A percentile compares a stretch with the other conserved stretches of the same genome.
phyloP scores from a whole-genome alignment of 1,139 yeast species.

The Geotrichum restrictum region DNA sequence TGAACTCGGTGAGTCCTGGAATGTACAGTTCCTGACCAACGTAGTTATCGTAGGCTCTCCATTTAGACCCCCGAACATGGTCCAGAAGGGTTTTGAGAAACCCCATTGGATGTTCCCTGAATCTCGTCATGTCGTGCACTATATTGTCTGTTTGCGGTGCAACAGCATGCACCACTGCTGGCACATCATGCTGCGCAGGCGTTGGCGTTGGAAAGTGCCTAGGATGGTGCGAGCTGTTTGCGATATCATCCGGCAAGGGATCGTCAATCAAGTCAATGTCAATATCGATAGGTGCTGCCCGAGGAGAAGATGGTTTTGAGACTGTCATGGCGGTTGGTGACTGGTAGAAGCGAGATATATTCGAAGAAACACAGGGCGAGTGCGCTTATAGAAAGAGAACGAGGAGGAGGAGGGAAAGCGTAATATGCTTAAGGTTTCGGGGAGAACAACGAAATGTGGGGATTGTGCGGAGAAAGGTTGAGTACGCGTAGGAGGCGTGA shows the following conservation, averaged over 20 bases:
- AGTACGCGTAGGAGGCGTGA: too few species aligned
- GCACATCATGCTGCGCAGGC: background rate
- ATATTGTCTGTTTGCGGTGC: constrained; percentile 20
- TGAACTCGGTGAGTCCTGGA: constrained; percentile 36
- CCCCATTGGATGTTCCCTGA: constrained; percentile 39
- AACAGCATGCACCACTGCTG: background rate
- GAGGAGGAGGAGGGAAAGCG: background rate
- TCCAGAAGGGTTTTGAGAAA: constrained; percentile 34
- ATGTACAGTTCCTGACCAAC: constrained; percentile 40
- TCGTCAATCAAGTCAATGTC: constrained; percentile 14
- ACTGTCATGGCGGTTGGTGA: background rate
- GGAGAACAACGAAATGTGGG: too few species aligned
- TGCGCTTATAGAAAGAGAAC: background rate
- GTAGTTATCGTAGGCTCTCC: constrained; percentile 41
- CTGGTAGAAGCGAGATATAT: background rate
- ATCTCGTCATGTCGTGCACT: constrained; percentile 31
- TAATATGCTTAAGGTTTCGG: too few species aligned
- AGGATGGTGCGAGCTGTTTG: constrained; percentile 1
- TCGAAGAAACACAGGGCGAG: background rate
- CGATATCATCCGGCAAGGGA: constrained; percentile 7
- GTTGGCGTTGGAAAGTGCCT: constrained; percentile 1
- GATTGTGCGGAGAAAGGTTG: too few species aligned
- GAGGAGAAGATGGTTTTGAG: background rate
- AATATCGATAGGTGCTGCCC: background rate
- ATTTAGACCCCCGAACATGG: constrained; percentile 38